Evolutionary conservation across 2,329 filamentous ascomycete species (phyloP), one percentile per base, ranked within the genome.

Genomic region (Rhexocercosporidium sp.): DNA sequence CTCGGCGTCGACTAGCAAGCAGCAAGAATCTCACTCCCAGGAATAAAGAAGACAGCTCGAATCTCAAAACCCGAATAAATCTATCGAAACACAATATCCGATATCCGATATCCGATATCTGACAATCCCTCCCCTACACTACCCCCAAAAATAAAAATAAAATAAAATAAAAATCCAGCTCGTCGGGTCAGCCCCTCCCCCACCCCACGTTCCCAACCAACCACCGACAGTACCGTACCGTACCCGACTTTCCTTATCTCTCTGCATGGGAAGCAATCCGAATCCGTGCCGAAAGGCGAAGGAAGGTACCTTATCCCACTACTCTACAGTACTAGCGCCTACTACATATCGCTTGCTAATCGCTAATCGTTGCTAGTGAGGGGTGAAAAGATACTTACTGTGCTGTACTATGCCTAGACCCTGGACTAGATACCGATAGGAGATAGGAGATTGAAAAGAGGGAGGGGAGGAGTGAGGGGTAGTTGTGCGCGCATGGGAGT

Each of bases 151-250:
- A n/a, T n/a, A n/a, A n/a, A n/a, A n/a, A n/a, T n/a, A n/a, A n/a
- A n/a, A n/a, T n/a, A n/a, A n/a, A n/a, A n/a, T n/a, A 49, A 18
- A 18, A 31, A 53, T 53, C 49, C 49, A 53, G 49, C 27, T 16
- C 16, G 14, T 53, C 49, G 49, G 49, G 16, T 53, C 47, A 25
- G 11, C 20, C 49, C 18, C 8, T 37, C 34, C 18, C 25, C 49
- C n/a, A n/a, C n/a, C 49, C 49, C 49, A 53, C 49, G 49, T 53
- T 53, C 18, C n/a, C 25, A 53, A 53, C 49, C n/a, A n/a, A n/a
- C n/a, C n/a, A n/a, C n/a, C n/a, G n/a, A n/a, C n/a, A n/a, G n/a
- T n/a, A n/a, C n/a, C n/a, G n/a, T n/a, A n/a, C n/a, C n/a, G n/a
- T n/a, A 27, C 49, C 4, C 34, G 34, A 37, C 12, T 6, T 37